Conservation (phyloP, 441 rosid species). For the Dalechampia spathulata region DNA sequence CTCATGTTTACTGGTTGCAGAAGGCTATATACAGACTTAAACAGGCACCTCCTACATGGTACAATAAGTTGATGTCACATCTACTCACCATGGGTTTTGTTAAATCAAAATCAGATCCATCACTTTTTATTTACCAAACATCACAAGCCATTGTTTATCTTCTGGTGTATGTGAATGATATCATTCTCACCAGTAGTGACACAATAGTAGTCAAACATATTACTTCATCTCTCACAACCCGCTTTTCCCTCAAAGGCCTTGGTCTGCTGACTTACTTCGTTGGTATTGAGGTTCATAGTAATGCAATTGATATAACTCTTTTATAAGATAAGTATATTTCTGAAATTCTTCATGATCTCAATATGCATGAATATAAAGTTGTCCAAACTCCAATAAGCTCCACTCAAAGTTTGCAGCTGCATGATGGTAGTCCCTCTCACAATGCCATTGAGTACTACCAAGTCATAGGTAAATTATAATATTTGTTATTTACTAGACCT, state of each 20-base stretch:
- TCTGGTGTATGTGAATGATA: background rate
- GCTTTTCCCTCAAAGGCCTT: background rate
- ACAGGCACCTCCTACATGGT: background rate
- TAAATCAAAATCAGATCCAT: background rate
- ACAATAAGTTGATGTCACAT: background rate
- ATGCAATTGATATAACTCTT: background rate
- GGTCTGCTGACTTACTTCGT: background rate
- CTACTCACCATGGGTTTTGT: background rate
- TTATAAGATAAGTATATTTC: background rate
- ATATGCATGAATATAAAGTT: background rate
- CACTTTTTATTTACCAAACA: background rate
- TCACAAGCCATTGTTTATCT: background rate
- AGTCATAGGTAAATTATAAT: background rate
- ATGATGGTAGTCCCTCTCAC: no score
- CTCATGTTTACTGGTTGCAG: background rate
- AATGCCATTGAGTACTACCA: no score
- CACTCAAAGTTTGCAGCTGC: no score
- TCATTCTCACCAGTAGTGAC: background rate
- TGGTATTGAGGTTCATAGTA: background rate
- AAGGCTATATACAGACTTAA: background rate
- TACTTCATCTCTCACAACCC: background rate
- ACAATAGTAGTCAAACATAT: background rate
- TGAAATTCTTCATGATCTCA: background rate
- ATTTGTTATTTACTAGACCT: background rate
- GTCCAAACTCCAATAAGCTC: no score